Conservation (phyloP, 352 stramenopile species). For the Pythium dissotocum region DNA sequence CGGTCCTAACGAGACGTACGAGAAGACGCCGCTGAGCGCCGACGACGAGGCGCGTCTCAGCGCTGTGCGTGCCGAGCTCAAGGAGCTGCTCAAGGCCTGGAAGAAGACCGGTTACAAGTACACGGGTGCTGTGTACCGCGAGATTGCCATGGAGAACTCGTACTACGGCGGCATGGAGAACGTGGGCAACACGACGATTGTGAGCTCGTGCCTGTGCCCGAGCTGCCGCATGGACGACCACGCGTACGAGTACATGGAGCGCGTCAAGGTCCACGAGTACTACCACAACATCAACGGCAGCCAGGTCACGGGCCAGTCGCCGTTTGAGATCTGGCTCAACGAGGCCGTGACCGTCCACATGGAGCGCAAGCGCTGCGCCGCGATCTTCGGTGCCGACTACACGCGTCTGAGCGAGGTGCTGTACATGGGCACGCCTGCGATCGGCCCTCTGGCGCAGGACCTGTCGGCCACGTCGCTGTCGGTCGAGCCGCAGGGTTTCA, state of each 20-base stretch:
- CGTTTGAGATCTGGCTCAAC: conserved; percentile 84
- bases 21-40: conserved; percentile 43
- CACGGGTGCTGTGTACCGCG: conserved; percentile 74
- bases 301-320: conserved; percentile 77
- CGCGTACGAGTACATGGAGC: conserved; percentile 83
- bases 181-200: conserved; percentile 81
- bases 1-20: conserved; percentile 52
- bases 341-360: conserved; percentile 83
- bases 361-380: conserved; percentile 62
- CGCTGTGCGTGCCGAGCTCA: conserved; percentile 54
- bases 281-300: conserved; percentile 86
- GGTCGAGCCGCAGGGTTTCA: conserved; percentile 73
- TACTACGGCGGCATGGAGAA: conserved; percentile 86
- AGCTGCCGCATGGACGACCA: conserved; percentile 76
- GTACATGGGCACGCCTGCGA: conserved; percentile 72
- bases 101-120: conserved; percentile 86
- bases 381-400: conserved; percentile 75
- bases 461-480: conserved; percentile 70
- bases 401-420: conserved; percentile 69
- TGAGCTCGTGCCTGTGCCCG: conserved; percentile 69
- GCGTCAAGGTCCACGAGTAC: conserved; percentile 83
- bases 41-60: conserved; percentile 48
- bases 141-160: conserved; percentile 85
- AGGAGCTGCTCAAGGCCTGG: conserved; percentile 64
- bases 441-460: conserved; percentile 68